Conservation (phyloP, 768 basidiomycete species). For the Pluteus cervinus region DNA sequence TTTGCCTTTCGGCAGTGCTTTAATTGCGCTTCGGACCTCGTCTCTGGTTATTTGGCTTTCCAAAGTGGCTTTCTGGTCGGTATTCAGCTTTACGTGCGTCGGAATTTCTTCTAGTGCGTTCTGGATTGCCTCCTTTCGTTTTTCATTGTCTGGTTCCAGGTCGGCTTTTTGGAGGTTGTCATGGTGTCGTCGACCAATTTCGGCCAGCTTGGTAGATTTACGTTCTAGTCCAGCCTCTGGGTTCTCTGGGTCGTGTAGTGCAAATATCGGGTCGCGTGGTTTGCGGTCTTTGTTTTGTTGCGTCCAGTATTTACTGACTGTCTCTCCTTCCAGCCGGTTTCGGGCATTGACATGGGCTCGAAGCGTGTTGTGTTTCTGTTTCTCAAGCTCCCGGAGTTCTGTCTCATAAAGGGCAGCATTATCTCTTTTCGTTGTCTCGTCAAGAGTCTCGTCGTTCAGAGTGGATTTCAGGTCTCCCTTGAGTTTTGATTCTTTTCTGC, state of each 20-base stretch:
- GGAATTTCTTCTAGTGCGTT: too few species aligned
- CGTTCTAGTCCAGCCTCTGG: background rate
- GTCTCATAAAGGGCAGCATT: background rate
- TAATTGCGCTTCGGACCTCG: constrained; percentile 12
- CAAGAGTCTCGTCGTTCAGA: background rate
- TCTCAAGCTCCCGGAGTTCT: constrained; percentile 5
- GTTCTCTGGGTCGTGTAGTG: background rate
- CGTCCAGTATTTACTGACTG: background rate
- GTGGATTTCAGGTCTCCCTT: background rate
- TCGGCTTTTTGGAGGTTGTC: too few species aligned
- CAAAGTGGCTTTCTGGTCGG: background rate
- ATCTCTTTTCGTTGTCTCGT: constrained; percentile 2
- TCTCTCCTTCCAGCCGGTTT: constrained; percentile 1
- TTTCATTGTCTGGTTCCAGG: background rate
- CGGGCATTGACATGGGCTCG: constrained; percentile 1
- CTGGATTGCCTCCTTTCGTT: too few species aligned
- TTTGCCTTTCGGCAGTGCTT: constrained; percentile 10
- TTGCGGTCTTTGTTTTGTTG: background rate
- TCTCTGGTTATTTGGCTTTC: constrained; percentile 3
- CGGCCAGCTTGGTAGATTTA: background rate
- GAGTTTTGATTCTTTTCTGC: background rate
- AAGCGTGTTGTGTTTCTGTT: background rate
- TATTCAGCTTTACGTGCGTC: too few species aligned
- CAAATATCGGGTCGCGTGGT: background rate
- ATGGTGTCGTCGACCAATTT: background rate